phyloP scores from a whole-genome alignment of 1,284 basidiomycete genomes.

The Malassezia restricta region DNA sequence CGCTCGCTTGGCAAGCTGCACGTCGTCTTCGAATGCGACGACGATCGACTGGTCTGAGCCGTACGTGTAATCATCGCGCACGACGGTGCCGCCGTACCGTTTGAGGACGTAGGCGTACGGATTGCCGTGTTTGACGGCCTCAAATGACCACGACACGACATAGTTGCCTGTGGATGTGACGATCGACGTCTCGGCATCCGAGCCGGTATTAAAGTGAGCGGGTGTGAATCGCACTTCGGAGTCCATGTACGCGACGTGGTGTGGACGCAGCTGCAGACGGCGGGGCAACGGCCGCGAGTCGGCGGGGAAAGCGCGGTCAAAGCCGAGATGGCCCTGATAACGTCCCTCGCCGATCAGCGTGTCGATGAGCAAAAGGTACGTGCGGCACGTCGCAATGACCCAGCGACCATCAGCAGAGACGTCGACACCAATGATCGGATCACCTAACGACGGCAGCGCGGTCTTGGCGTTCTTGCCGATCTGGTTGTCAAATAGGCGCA shows the following conservation, averaged over 20 bases:
- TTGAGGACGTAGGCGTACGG: conserved; percentile 90
- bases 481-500: conserved; percentile 73
- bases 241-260: conserved; percentile 92
- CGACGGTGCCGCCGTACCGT: conserved; percentile 49
- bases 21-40: conserved; percentile 86
- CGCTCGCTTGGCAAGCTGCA: conserved; percentile 85
- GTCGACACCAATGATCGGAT: conserved; percentile 88
- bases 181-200: conserved; percentile 72
- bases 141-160: conserved; percentile 75
- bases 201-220: conserved; percentile 82
- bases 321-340: conserved; percentile 74
- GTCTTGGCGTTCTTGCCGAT: conserved; percentile 99
- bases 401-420: conserved; percentile 86
- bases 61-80: conserved; percentile 35
- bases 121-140: conserved; percentile 79
- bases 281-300: conserved; percentile 81
- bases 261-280: conserved; percentile 72
- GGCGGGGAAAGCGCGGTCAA: conserved; percentile 90
- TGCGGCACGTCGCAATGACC: conserved; percentile 90
- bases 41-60: conserved; percentile 84
- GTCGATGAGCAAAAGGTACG: conserved; percentile 86
- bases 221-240: conserved; percentile 78
- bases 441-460: conserved; percentile 84
- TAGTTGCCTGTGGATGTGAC: conserved; percentile 92
- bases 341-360: conserved; percentile 83